These are phyloP conservation scores for Lycium barbarum DNA, from an alignment of 257 asterid species.

Conservation along the genomic window DNA sequence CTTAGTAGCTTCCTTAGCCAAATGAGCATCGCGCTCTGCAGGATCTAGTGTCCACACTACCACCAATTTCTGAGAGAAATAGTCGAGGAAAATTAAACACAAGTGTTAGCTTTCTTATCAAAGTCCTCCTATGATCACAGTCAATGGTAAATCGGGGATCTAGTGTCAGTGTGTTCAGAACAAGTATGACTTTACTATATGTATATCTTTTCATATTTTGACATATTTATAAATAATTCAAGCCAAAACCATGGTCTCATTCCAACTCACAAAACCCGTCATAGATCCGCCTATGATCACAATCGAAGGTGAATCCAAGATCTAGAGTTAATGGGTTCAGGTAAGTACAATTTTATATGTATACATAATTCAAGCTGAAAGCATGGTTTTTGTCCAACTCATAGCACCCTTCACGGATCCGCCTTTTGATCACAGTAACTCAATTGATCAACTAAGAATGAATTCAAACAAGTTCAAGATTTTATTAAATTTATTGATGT, in stretches of 20 bases:
- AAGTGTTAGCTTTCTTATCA: constrained; percentile 14
- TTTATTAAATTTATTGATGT: not conserved
- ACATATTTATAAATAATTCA: not conserved
- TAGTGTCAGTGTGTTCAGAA: not conserved
- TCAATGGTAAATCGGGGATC: not conserved
- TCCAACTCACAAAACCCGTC: not conserved
- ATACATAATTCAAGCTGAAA: not conserved
- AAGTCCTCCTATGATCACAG: not conserved
- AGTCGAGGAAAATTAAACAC: not conserved
- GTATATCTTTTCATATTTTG: too few species aligned
- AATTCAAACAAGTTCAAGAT: not conserved
- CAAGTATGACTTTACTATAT: not conserved
- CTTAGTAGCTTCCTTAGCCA: constrained; percentile 77
- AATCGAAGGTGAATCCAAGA: not conserved
- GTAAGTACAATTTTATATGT: not conserved
- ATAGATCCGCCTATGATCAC: not conserved
- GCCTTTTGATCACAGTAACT: not conserved
- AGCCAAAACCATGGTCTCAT: not conserved
- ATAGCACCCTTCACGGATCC: not conserved
- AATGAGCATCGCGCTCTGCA: constrained; percentile 80
- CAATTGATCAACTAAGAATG: not conserved
- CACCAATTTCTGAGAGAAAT: constrained; percentile 55
- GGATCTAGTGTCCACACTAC: constrained; percentile 71
- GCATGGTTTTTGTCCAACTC: not conserved
- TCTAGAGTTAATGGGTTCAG: not conserved